phyloP scores from a whole-genome alignment of 106 monocot species.

The Amphibolis antarctica region DNA sequence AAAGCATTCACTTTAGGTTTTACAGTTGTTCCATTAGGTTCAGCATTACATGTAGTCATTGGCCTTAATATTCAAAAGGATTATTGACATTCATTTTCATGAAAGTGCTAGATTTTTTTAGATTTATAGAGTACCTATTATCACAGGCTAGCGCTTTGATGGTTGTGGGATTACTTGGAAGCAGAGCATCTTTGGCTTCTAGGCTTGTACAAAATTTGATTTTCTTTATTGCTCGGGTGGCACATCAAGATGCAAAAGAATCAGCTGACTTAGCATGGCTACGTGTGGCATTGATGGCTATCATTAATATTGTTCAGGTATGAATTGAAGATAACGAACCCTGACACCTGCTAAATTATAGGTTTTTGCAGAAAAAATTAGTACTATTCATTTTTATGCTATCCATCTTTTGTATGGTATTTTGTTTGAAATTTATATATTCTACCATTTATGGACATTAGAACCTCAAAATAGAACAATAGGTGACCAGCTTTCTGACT shows the following conservation, averaged over 20 bases:
- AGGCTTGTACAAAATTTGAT: conserved; percentile 58
- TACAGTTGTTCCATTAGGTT: too few species aligned
- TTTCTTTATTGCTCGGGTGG: conserved; percentile 39
- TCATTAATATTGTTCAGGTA: conserved; percentile 81
- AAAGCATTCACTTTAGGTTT: too few species aligned
- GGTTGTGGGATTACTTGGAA: conserved; percentile 71
- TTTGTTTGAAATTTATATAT: too few species aligned
- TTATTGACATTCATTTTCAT: not conserved
- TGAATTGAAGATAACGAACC: not conserved
- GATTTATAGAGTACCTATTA: not conserved
- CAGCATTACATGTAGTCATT: not conserved
- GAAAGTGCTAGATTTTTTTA: not conserved
- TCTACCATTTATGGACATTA: too few species aligned
- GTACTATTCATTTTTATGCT: too few species aligned
- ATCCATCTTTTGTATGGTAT: too few species aligned
- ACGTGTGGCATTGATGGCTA: conserved; percentile 51
- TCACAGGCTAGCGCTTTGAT: conserved; percentile 83
- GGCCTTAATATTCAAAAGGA: not conserved
- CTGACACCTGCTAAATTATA: not conserved
- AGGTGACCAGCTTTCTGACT: too few species aligned
- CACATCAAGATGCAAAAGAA: conserved; percentile 45
- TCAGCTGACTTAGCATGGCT: conserved; percentile 68
- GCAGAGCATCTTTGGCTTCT: conserved; percentile 46
- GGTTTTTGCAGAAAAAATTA: too few species aligned
- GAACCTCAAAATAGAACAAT: too few species aligned